Conservation (phyloP, 2,329 filamentous ascomycete species). For the Escovopsis sp. region DNA sequence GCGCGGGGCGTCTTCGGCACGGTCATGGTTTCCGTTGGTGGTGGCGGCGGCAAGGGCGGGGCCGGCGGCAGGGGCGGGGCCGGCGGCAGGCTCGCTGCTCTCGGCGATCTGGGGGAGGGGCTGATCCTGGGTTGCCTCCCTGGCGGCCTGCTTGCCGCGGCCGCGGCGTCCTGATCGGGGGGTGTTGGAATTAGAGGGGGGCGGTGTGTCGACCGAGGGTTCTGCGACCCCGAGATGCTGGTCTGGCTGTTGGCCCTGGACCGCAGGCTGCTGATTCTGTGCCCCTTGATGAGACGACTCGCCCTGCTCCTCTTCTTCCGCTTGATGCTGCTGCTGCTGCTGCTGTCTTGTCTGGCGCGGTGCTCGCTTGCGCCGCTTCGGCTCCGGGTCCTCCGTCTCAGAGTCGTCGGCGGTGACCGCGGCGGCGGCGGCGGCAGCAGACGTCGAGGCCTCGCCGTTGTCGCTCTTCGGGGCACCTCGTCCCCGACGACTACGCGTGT, state of each 20-base stretch:
- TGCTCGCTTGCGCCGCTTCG: constrained; percentile 15
- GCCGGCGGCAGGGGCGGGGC: too few relatives aligned
- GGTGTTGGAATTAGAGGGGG: constrained; percentile 2
- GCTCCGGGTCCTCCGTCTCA: constrained; percentile 15
- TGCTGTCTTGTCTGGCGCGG: constrained; percentile 8
- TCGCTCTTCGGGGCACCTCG: constrained; percentile 14
- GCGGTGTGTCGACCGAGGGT: constrained; percentile 10
- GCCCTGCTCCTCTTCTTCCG: too few relatives aligned
- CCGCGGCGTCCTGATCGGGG: constrained; percentile 12
- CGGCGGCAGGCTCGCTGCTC: constrained; percentile 8
- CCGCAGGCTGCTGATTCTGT: too few relatives aligned
- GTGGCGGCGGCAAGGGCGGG: too few relatives aligned
- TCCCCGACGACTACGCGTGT: constrained; percentile 17
- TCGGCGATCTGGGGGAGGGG: constrained; percentile 13
- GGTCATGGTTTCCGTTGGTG: too few relatives aligned
- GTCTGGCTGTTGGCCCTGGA: too few relatives aligned
- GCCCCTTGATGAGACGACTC: too few relatives aligned
- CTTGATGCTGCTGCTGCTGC: not conserved
- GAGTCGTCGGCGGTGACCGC: constrained; percentile 20
- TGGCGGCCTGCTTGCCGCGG: constrained; percentile 12
- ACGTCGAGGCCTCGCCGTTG: constrained; percentile 12
- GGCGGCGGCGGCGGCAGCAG: constrained; percentile 14
- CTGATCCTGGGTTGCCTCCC: constrained; percentile 15
- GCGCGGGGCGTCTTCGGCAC: constrained; percentile 15
- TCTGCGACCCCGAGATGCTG: constrained; percentile 10